Evolutionary conservation across 192 early-diverging fungal species (phyloP).

Genomic region (Podila minutissima): DNA sequence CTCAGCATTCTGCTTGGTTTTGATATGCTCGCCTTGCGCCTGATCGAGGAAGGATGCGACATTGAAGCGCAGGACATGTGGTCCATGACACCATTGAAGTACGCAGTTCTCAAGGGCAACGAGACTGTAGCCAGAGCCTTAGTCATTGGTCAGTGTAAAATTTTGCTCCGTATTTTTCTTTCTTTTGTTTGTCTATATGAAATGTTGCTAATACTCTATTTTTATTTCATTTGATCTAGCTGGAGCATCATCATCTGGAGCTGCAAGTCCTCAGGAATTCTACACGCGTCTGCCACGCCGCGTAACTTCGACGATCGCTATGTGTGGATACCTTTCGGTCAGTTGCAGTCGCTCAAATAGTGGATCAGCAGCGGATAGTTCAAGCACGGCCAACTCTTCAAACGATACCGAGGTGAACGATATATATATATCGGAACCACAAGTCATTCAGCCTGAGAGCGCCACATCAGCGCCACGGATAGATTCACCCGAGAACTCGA

Average conservation of each 20-base stretch:
- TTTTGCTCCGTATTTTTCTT: not conserved
- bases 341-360: conserved; percentile 25
- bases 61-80: conserved; percentile 27
- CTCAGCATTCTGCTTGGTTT: conserved; percentile 29
- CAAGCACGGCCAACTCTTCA: not conserved
- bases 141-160: conserved; percentile 23
- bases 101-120: conserved; percentile 38
- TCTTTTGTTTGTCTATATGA: not conserved
- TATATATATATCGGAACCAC: not conserved
- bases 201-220: not conserved
- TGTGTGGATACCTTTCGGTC: conserved; percentile 15
- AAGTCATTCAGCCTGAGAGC: not conserved
- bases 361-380: not conserved
- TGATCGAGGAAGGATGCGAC: conserved; percentile 45
- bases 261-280: conserved; percentile 30
- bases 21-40: not conserved
- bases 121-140: conserved; percentile 20
- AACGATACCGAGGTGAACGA: not conserved
- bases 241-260: conserved; percentile 34
- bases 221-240: not conserved
- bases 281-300: conserved; percentile 4
- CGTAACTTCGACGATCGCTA: conserved; percentile 4
- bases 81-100: conserved; percentile 34
- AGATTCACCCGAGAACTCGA: not conserved
- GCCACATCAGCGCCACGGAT: not conserved